Conservation (phyloP, 768 basidiomycete species). For the Multifurca ochricompacta region DNA sequence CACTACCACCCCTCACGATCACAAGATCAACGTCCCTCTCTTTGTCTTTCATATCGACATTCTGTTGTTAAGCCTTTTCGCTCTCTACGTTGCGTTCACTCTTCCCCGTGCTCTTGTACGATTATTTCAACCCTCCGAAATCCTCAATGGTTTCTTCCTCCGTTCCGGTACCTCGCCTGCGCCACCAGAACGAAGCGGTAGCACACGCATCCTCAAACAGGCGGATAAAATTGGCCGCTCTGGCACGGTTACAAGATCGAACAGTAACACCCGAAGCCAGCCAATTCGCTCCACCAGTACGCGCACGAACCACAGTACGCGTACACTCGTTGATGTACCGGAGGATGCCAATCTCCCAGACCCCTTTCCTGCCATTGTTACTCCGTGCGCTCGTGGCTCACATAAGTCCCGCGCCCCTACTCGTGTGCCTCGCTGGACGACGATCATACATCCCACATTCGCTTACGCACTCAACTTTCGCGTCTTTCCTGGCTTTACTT, state of each 20-base stretch:
- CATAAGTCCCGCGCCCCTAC: conserved; percentile 24
- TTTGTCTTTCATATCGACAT: conserved; percentile 18
- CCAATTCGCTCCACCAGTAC: not conserved
- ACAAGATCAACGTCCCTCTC: not conserved
- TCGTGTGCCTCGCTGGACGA: conserved; percentile 33
- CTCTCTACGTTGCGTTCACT: conserved; percentile 12
- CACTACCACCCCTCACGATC: not conserved
- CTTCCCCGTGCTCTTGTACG: conserved; percentile 18
- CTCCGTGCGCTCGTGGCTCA: not conserved
- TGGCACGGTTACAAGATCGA: conserved; percentile 8
- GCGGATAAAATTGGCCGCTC: conserved; percentile 11
- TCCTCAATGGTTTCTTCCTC: conserved; percentile 16
- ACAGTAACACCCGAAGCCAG: not conserved
- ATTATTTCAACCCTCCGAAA: conserved; percentile 15
- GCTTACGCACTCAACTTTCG: conserved; percentile 29
- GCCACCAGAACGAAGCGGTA: conserved; percentile 5
- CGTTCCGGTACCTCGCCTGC: not conserved
- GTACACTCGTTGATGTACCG: not conserved
- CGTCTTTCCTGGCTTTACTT: conserved; percentile 30
- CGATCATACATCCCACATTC: conserved; percentile 28
- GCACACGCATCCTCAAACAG: too few relatives aligned
- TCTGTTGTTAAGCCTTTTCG: conserved; percentile 11
- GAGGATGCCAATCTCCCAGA: conserved; percentile 1
- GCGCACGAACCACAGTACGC: not conserved
- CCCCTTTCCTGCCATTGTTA: not conserved